Percentiles rank a stretch among this genome's conserved stretches.
phyloP scores from a whole-genome alignment of 768 basidiomycete genomes.

The Xerocomus spinulosus region DNA sequence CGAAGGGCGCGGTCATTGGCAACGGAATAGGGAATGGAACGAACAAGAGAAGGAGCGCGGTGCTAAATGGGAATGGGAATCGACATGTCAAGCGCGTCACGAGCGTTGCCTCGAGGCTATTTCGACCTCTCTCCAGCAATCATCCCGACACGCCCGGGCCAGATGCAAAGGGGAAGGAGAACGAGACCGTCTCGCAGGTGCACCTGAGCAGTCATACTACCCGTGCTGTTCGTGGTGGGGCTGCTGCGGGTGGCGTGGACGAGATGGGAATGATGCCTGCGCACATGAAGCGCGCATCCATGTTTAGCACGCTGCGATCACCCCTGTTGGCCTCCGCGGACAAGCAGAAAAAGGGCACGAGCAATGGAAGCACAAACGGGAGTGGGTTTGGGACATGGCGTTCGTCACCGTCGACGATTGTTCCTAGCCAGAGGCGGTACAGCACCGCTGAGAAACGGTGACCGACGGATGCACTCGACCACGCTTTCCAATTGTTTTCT shows the following conservation, averaged over 20 bases:
- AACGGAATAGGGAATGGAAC: not conserved
- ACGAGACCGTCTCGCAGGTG: too few relatives aligned
- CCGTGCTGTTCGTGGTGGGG: not conserved
- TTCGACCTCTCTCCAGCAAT: slow-evolving; percentile 5
- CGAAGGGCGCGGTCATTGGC: not conserved
- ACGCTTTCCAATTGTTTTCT: not conserved
- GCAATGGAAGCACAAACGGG: not conserved
- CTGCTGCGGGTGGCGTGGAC: slow-evolving; percentile 14
- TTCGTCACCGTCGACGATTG: slow-evolving; percentile 1
- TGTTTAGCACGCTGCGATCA: slow-evolving; percentile 3
- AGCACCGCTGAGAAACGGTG: slow-evolving; percentile 8
- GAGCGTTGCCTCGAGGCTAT: slow-evolving; percentile 17
- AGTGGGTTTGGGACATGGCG: slow-evolving; percentile 5
- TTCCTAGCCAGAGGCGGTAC: slow-evolving; percentile 1
- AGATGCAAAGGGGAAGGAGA: not conserved
- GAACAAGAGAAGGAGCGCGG: not conserved
- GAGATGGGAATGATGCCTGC: slow-evolving; percentile 36
- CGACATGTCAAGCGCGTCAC: slow-evolving; percentile 11
- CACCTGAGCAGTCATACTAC: not conserved
- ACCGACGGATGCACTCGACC: not conserved
- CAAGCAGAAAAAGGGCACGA: not conserved
- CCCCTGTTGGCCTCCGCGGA: not conserved
- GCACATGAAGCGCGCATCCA: slow-evolving; percentile 23
- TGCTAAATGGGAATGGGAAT: not conserved
- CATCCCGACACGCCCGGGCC: not conserved